Evolutionary conservation across 345 rosid genomes (phyloP), one percentile per base, ranked within the genome.

Genomic region (Populus euphratica): DNA sequence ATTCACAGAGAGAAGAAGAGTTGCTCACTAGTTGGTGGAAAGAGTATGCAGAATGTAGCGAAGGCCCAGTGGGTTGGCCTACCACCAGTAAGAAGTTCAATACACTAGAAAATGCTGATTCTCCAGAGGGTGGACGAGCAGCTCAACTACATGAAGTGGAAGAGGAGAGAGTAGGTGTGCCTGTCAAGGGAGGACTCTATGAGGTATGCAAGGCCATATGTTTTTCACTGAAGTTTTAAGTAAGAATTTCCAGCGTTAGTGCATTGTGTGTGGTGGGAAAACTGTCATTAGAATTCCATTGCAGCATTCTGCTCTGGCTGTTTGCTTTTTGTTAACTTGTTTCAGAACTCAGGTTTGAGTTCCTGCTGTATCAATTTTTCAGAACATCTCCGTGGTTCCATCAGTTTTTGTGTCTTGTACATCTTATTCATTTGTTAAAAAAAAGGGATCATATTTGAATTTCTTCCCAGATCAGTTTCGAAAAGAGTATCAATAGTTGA

Each of bases 1-100:
- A 59, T 79, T 59, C 62, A 13, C 84, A 96, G 99, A 94, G 87
- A 81, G 99, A 96, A 82, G 98, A 94, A 78, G 99, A 92, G 76
- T 80, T 96, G 88, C 92, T 96, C 39, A 92, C 97, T 81, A 81
- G 80, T 73, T 96, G 99, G 99, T 96, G 99, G 99, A 88, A 84
- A 86, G 99, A 93, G 87, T 96, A 89, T 83, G 97, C 97, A n/a
- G 99, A 96, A 82, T 92, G 99, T 76, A 94, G 98, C 56, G 97
- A 87, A 83, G 99, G 99, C 61, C 99, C 99, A 13, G 73, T 62
- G 56, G 85, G 77, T 52, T 88, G 69, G 79, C 78, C 77, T 68
- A 75, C 77, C 82, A 47, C 91, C 2, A 78, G 74, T 65, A 82
- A 74, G 49, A 83, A 82, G 85, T 80, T 81, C 17, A 82, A 76